Base-by-base conservation (phyloP, 1,284 basidiomycete species). In the Cutaneotrichosporon mucoides region DNA sequence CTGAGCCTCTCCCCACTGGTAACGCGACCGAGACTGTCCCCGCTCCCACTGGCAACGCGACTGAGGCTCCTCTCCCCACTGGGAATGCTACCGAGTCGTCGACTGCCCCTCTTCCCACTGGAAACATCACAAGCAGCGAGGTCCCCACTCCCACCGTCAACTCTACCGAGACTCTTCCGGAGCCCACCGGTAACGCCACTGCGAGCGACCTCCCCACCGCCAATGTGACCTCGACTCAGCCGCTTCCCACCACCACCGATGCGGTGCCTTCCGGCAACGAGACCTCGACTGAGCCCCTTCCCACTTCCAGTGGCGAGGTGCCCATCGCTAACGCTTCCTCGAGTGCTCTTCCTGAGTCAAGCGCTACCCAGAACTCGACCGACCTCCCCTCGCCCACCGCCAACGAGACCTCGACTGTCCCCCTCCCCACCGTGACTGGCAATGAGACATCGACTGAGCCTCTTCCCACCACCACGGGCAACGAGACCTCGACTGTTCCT, bases 61-160 rank as follows among this genome's bases (percentile, higher is more conserved):
- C 55, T 4, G 51, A 51, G n/a, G 34, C 34, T 11, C 45, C 48
- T 4, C 41, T 46, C 34, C 45, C 36, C 33, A 43, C 50, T 24
- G 55, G 40, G 9, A 53, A 53, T 52, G 52, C 60, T 34, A 50
- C 57, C n/a, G 57, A 48, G n/a, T 33, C 52, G 16, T 45, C 44
- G 44, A 45, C 16, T 24, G 24, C 24, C 24, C 44, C 53, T 15
- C n/a, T 41, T 42, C 34, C 55, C 8, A 49, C 36, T 15, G 50
- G 35, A 13, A 45, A 51, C 15, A 42, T 35, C 36, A 55, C 35
- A 24, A 24, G 24, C 24, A 24, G 24, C 49, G 12, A 40, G 38
- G 38, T 40, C 12, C 52, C 57, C 24, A 46, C 48, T 11, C 35
- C n/a, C n/a, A 55, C 50, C 37, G 42, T 45, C 37, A 53, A 57